phyloP scores from a whole-genome alignment of 768 basidiomycete genomes.

The Infundibulicybe gibba region DNA sequence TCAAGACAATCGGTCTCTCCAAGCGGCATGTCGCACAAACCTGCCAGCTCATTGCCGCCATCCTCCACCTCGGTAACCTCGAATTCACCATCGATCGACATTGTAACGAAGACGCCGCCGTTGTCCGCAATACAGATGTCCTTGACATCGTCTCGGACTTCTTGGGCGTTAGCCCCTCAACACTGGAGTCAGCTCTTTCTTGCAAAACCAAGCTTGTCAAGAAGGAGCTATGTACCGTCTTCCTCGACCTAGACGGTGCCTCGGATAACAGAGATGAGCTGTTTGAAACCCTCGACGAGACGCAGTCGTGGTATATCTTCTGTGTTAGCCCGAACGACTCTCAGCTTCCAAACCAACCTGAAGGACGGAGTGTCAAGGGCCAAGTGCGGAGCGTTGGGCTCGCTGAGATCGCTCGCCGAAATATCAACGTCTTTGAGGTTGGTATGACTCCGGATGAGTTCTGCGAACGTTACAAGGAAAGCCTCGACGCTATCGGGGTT shows the following conservation, averaged over 20 bases:
- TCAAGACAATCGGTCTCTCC: conserved; percentile 90
- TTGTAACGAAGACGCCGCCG: conserved; percentile 89
- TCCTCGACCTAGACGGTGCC: conserved; percentile 92
- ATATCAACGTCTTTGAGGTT: too few relatives aligned
- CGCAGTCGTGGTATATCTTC: too few relatives aligned
- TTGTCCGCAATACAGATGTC: conserved; percentile 81
- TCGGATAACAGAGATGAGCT: conserved; percentile 93
- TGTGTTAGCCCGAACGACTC: conserved; percentile 95
- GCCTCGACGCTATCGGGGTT: conserved; percentile 53
- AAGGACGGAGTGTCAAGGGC: conserved; percentile 87
- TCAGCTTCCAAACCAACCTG: conserved; percentile 90
- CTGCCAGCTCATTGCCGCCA: conserved; percentile 92
- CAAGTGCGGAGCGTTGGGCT: too few relatives aligned
- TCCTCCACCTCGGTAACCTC: conserved; percentile 94
- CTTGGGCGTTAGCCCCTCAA: conserved; percentile 71
- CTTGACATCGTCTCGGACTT: conserved; percentile 88
- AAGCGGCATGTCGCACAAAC: conserved; percentile 95
- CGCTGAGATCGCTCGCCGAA: too few relatives aligned
- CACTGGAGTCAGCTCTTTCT: conserved; percentile 77
- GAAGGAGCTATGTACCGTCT: conserved; percentile 96
- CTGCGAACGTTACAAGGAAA: conserved; percentile 75
- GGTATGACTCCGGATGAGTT: conserved; percentile 89
- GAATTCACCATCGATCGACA: conserved; percentile 84
- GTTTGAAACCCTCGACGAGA: conserved; percentile 86
- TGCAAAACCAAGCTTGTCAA: conserved; percentile 92